Conservation (phyloP, 352 stramenopile species). For the Stramenopiles sp. region DNA sequence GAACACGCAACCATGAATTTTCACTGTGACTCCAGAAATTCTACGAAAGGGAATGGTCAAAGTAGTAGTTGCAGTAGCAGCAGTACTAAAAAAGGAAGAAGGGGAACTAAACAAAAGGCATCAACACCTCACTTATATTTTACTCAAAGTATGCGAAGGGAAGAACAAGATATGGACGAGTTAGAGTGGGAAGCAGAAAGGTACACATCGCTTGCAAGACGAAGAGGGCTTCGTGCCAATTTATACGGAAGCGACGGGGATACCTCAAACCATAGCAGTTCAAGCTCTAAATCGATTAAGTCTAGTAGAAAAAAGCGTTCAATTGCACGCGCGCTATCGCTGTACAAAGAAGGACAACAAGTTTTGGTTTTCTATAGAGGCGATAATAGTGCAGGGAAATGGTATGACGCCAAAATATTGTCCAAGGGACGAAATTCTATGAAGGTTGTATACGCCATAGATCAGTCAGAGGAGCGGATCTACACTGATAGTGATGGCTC, state of each 20-base stretch:
- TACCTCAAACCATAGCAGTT: not conserved
- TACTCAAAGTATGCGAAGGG: not conserved
- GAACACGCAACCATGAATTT: too few species aligned
- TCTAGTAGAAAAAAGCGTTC: not conserved
- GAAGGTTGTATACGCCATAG: not conserved
- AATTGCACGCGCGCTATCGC: not conserved
- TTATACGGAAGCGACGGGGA: not conserved
- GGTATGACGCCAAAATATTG: not conserved
- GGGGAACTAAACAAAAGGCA: not conserved
- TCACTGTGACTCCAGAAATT: too few species aligned
- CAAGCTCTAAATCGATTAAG: not conserved
- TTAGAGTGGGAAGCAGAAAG: not conserved
- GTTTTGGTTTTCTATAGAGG: not conserved
- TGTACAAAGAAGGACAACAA: not conserved
- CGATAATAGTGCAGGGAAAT: not conserved
- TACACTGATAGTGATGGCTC: not conserved
- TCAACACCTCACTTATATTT: not conserved
- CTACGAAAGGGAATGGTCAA: not conserved
- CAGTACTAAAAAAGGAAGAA: not conserved
- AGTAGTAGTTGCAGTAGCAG: not conserved
- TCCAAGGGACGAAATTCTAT: not conserved
- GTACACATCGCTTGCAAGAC: not conserved
- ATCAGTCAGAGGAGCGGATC: not conserved
- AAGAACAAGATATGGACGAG: not conserved
- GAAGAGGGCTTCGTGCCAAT: not conserved